phyloP scores from a whole-genome alignment of 805 yeast species.

The Hemisphaericaspora nanyangensis region DNA sequence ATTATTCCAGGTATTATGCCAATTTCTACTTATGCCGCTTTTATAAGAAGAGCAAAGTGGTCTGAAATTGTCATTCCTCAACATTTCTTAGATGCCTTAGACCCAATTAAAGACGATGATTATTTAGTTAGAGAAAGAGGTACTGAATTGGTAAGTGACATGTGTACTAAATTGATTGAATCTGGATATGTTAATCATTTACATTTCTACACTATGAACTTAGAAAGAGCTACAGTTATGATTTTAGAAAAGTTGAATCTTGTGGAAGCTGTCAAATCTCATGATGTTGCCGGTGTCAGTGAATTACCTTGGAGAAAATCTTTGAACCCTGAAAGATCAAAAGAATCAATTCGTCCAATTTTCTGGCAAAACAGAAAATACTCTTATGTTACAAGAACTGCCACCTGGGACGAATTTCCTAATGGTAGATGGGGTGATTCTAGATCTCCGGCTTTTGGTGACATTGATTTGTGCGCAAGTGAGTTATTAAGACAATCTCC shows the following conservation, averaged over 20 bases:
- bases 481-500: constrained; percentile 79
- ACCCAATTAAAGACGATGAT: constrained; percentile 88
- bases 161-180: constrained; percentile 72
- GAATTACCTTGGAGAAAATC: constrained; percentile 89
- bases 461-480: constrained; percentile 76
- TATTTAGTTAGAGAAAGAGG: constrained; percentile 82
- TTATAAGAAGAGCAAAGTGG: constrained; percentile 93
- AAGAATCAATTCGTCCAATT: constrained; percentile 86
- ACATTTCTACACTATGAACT: constrained; percentile 96
- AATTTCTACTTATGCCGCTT: constrained; percentile 89
- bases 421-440: constrained; percentile 99
- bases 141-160: constrained; percentile 71
- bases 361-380: constrained; percentile 95
- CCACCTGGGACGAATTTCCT: constrained; percentile 97
- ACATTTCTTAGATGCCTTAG: constrained; percentile 63
- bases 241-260: constrained; percentile 72
- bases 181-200: constrained; percentile 77
- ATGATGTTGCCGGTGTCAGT: constrained; percentile 37
- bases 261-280: constrained; percentile 39
- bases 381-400: constrained; percentile 83
- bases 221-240: constrained; percentile 89
- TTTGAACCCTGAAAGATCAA: constrained; percentile 70
- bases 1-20: constrained; percentile 99
- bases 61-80: constrained; percentile 80
- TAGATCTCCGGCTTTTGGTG: constrained; percentile 95